Evolutionary conservation across 352 stramenopile genomes (phyloP).

Genomic region (Pythium brachiatum): DNA sequence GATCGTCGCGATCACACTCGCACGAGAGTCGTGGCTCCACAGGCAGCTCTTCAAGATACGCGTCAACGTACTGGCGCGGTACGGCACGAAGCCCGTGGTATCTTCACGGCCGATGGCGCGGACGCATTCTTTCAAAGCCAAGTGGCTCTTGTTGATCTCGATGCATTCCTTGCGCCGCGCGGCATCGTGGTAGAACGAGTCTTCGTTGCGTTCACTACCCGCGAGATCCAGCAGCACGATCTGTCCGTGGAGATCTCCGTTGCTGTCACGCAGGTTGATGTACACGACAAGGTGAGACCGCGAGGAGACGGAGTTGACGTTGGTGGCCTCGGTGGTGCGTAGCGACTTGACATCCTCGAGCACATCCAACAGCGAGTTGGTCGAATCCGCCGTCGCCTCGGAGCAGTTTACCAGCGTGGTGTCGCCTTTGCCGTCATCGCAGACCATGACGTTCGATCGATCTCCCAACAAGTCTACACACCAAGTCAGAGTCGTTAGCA

Average conservation of each 20-base stretch:
- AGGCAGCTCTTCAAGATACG: slow-evolving; percentile 73
- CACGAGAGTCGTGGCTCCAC: slow-evolving; percentile 54
- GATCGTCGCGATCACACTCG: slow-evolving; percentile 78
- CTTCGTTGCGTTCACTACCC: slow-evolving; percentile 74
- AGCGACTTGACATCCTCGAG: slow-evolving; percentile 66
- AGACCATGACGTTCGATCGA: slow-evolving; percentile 63
- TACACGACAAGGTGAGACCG: slow-evolving; percentile 72
- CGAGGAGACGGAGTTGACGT: slow-evolving; percentile 72
- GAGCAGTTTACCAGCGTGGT: slow-evolving; percentile 59
- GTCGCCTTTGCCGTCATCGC: slow-evolving; percentile 66
- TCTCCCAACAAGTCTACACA: slow-evolving; percentile 41
- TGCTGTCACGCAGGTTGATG: slow-evolving; percentile 41
- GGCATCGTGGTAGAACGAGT: slow-evolving; percentile 76
- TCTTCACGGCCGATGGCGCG: slow-evolving; percentile 62
- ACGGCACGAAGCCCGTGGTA: slow-evolving; percentile 57
- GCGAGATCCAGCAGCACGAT: slow-evolving; percentile 65
- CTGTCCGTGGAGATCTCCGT: slow-evolving; percentile 41
- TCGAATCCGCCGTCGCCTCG: slow-evolving; percentile 50
- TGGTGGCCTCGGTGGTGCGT: slow-evolving; percentile 77
- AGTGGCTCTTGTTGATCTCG: slow-evolving; percentile 84
- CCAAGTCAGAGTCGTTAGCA: neutral
- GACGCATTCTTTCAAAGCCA: slow-evolving; percentile 83
- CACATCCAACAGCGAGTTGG: slow-evolving; percentile 56
- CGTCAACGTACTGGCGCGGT: slow-evolving; percentile 68
- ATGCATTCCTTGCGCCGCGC: slow-evolving; percentile 67